phyloP scores from a whole-genome alignment of 2,329 filamentous ascomycete genomes.

The Fusarium cicatricum region DNA sequence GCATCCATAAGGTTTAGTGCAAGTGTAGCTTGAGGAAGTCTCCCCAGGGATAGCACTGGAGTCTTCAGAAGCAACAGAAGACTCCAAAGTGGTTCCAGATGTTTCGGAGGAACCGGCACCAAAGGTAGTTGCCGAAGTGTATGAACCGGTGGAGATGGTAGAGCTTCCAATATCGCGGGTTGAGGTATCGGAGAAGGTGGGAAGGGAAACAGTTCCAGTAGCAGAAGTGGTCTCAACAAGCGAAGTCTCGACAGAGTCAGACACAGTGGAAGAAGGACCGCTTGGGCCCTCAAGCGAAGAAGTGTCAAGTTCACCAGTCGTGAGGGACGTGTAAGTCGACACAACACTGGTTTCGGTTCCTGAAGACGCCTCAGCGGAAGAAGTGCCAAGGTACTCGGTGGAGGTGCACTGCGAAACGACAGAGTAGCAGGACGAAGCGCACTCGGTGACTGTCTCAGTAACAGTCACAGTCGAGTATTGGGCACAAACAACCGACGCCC shows the following conservation, averaged over 20 bases:
- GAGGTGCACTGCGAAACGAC: slow-evolving; percentile 32
- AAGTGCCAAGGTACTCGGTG: slow-evolving; percentile 21
- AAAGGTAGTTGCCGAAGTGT: slow-evolving; percentile 1
- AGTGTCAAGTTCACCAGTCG: slow-evolving; percentile 2
- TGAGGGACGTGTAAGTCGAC: background rate
- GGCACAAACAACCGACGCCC: slow-evolving; percentile 37
- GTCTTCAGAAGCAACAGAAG: background rate
- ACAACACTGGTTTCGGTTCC: background rate
- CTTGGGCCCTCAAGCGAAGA: slow-evolving; percentile 8
- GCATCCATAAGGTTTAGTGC: slow-evolving; percentile 24
- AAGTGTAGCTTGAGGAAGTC: slow-evolving; percentile 17
- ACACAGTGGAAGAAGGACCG: slow-evolving; percentile 7
- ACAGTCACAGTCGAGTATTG: slow-evolving; percentile 44
- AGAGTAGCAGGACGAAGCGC: slow-evolving; percentile 40
- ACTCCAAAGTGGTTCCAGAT: background rate
- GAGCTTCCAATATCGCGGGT: slow-evolving; percentile 16
- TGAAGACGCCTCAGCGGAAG: background rate
- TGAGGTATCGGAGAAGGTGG: slow-evolving; percentile 9
- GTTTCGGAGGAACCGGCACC: background rate
- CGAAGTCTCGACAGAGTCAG: slow-evolving; percentile 5
- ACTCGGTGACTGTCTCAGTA: slow-evolving; percentile 44
- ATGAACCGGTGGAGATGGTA: background rate
- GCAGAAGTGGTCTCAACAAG: background rate
- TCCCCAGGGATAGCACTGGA: slow-evolving; percentile 23
- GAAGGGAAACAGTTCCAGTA: slow-evolving; percentile 13